Evolutionary conservation across 2,329 filamentous ascomycete genomes (phyloP).

Genomic region (Phoma herbarum): DNA sequence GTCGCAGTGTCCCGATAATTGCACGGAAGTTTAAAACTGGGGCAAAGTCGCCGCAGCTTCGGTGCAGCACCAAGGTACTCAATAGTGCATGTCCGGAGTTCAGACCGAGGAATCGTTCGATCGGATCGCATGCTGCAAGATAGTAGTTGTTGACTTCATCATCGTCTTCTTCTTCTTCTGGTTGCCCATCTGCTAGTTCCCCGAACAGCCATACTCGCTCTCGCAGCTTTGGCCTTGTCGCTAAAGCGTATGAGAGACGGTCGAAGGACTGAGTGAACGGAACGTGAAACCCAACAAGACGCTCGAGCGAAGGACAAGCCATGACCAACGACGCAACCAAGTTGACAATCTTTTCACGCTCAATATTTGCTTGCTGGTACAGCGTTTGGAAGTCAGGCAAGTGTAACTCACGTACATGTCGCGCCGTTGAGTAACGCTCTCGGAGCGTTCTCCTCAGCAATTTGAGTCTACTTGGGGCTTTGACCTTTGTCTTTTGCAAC

Average conservation of each 20-base stretch:
- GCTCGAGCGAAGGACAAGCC: conserved; percentile 66
- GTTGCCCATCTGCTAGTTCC: conserved; percentile 27
- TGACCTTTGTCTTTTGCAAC: conserved; percentile 53
- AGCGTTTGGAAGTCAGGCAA: conserved; percentile 59
- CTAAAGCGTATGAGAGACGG: conserved; percentile 64
- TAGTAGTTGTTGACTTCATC: conserved; percentile 37
- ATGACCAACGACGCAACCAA: conserved; percentile 65
- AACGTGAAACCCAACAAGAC: conserved; percentile 62
- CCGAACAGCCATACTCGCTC: conserved; percentile 65
- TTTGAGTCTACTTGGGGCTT: conserved; percentile 61
- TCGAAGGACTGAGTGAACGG: conserved; percentile 64
- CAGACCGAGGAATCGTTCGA: conserved; percentile 63
- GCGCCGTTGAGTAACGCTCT: conserved; percentile 60
- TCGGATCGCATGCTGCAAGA: conserved; percentile 57
- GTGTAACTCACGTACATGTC: conserved; percentile 62
- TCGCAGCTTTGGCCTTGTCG: conserved; percentile 62
- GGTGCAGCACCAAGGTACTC: conserved; percentile 61
- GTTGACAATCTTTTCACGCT: conserved; percentile 61
- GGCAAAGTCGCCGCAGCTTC: conserved; percentile 42
- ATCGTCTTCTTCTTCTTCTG: conserved; percentile 51
- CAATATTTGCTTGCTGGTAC: conserved; percentile 50
- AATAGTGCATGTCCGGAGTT: conserved; percentile 62
- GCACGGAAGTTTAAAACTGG: conserved; percentile 62
- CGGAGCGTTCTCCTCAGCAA: conserved; percentile 64
- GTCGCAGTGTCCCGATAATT: conserved; percentile 62